Conservation (phyloP, 2,329 filamentous ascomycete species). For the Monilinia polystroma region DNA sequence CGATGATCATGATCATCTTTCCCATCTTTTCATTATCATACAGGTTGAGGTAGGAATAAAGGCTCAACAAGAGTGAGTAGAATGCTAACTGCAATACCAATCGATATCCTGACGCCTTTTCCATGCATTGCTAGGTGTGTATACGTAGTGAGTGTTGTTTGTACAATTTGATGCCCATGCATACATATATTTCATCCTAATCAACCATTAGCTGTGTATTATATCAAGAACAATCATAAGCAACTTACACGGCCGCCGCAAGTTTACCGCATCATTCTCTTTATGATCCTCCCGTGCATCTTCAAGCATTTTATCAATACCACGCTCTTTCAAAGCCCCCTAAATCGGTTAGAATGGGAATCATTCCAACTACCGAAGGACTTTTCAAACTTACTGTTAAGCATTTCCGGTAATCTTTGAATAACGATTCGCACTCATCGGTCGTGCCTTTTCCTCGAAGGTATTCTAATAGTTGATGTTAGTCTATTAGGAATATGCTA, state of each 20-base stretch:
- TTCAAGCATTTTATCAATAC: conserved; percentile 89
- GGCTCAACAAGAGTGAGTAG: background rate
- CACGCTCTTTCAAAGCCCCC: conserved; percentile 82
- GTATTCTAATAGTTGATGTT: conserved; percentile 63
- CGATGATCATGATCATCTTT: background rate
- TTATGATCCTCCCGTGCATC: conserved; percentile 87
- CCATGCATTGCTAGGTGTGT: conserved; percentile 21
- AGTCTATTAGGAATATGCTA: conserved; percentile 7
- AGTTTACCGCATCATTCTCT: conserved; percentile 76
- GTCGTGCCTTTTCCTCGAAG: conserved; percentile 78
- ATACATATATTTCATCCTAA: background rate
- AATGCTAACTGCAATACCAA: background rate
- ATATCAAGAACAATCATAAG: background rate
- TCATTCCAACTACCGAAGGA: conserved; percentile 13
- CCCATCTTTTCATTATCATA: background rate
- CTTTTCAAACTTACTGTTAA: conserved; percentile 60
- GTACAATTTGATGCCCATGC: conserved; percentile 5
- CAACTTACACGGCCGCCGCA: conserved; percentile 49
- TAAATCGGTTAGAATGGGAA: conserved; percentile 42
- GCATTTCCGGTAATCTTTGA: conserved; percentile 86
- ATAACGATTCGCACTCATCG: conserved; percentile 81
- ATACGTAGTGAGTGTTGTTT: background rate
- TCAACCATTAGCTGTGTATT: background rate
- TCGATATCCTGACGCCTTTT: conserved; percentile 24
- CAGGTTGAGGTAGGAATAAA: background rate